Conservation (phyloP, 306 rosid genomes). For the Inga oerstediana region DNA sequence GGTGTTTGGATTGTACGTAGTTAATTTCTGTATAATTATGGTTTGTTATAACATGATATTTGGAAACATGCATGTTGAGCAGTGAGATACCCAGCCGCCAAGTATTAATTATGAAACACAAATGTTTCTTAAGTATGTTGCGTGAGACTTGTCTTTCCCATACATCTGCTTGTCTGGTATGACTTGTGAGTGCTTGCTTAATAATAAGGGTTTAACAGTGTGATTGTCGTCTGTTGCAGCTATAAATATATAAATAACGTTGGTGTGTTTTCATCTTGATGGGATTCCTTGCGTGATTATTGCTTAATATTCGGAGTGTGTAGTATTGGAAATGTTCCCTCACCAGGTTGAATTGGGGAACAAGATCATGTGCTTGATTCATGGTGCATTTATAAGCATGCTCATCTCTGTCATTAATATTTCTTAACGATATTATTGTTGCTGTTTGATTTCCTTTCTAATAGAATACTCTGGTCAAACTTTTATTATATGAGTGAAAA, state of each 20-base stretch:
- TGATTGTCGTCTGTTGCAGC: slow-evolving; percentile 42
- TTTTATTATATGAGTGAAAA: background rate
- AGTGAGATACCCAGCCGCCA: slow-evolving; percentile 34
- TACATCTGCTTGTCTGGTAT: slow-evolving; percentile 34
- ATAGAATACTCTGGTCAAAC: background rate
- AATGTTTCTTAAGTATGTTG: slow-evolving; percentile 40
- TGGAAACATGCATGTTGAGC: slow-evolving; percentile 21
- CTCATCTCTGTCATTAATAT: slow-evolving; percentile 20
- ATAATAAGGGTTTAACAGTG: slow-evolving; percentile 39
- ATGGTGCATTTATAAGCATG: slow-evolving; percentile 58
- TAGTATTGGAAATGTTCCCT: slow-evolving; percentile 48
- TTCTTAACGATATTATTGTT: background rate
- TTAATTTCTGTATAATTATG: slow-evolving; percentile 48
- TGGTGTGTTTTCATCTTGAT: background rate
- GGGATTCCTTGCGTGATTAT: slow-evolving; percentile 7
- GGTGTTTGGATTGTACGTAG: slow-evolving; percentile 49
- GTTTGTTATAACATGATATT: slow-evolving; percentile 38
- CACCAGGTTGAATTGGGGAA: slow-evolving; percentile 50
- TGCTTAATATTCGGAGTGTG: background rate
- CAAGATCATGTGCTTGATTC: slow-evolving; percentile 71
- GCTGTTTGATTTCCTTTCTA: background rate
- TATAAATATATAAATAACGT: background rate
- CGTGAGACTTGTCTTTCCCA: slow-evolving; percentile 37
- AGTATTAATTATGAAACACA: slow-evolving; percentile 44
- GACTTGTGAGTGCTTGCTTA: slow-evolving; percentile 39